Evolutionary conservation across 2,329 filamentous ascomycete genomes (phyloP).

Genomic region (Pseudopyricularia javanii): DNA sequence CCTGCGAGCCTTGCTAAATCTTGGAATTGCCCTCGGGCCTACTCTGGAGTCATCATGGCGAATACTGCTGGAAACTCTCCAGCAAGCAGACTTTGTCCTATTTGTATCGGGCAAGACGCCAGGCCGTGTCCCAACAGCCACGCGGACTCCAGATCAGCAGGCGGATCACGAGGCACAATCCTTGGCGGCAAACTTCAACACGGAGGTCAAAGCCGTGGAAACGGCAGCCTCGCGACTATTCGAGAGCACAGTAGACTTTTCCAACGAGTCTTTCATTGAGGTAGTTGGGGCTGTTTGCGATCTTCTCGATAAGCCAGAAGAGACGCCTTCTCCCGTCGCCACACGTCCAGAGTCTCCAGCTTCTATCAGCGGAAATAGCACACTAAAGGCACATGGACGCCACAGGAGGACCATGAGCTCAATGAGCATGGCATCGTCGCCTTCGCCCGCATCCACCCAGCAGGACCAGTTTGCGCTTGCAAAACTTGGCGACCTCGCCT

Average conservation of each 20-base stretch:
- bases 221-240: slow-evolving; percentile 75
- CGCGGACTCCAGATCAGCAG: slow-evolving; percentile 30
- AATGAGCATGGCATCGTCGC: slow-evolving; percentile 32
- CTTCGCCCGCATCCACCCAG: slow-evolving; percentile 39
- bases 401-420: slow-evolving; percentile 33
- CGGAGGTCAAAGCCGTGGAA: slow-evolving; percentile 80
- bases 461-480: slow-evolving; percentile 57
- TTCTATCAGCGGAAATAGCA: slow-evolving; percentile 8
- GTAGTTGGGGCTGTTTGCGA: slow-evolving; percentile 66
- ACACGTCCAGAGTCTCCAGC: slow-evolving; percentile 24
- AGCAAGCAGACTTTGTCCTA: slow-evolving; percentile 83
- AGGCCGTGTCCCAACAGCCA: slow-evolving; percentile 35
- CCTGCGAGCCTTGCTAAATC: slow-evolving; percentile 78
- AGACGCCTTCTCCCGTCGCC: slow-evolving; percentile 15
- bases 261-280: slow-evolving; percentile 66
- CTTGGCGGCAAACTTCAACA: slow-evolving; percentile 55
- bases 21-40: slow-evolving; percentile 87
- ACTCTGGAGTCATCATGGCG: slow-evolving; percentile 77
- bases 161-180: slow-evolving; percentile 37
- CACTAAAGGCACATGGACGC: slow-evolving; percentile 14
- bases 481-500: slow-evolving; percentile 61
- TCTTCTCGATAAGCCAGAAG: slow-evolving; percentile 39
- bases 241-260: slow-evolving; percentile 86
- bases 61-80: slow-evolving; percentile 82
- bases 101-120: slow-evolving; percentile 47